Conservation (phyloP, 352 stramenopile genomes). For the Phytophthora macrochlamydospora region DNA sequence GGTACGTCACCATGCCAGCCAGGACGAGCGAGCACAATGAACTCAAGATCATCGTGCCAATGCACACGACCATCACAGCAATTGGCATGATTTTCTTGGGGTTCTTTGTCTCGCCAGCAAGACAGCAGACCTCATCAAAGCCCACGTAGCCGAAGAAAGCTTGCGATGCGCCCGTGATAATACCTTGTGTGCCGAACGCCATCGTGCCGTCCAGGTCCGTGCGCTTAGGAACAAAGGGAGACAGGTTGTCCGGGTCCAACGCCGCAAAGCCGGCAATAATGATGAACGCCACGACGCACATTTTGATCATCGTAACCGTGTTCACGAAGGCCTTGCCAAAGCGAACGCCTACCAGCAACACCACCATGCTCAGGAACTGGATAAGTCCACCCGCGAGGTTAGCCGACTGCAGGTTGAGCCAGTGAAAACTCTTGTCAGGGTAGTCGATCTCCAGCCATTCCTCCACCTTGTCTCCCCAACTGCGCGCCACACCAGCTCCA, state of each 20-base stretch:
- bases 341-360: slow-evolving; percentile 79
- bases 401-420: slow-evolving; percentile 56
- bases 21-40: slow-evolving; percentile 85
- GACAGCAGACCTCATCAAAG: slow-evolving; percentile 94
- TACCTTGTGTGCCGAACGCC: slow-evolving; percentile 57
- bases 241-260: slow-evolving; percentile 80
- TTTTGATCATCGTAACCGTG: slow-evolving; percentile 78
- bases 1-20: slow-evolving; percentile 73
- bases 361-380: slow-evolving; percentile 59
- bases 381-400: slow-evolving; percentile 64
- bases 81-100: slow-evolving; percentile 79
- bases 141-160: slow-evolving; percentile 95
- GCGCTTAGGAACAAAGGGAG: slow-evolving; percentile 75
- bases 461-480: slow-evolving; percentile 91
- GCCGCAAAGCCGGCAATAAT: slow-evolving; percentile 84
- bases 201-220: slow-evolving; percentile 23
- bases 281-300: slow-evolving; percentile 89
- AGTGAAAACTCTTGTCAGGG: slow-evolving; percentile 44
- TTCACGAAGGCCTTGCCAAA: slow-evolving; percentile 91
- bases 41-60: slow-evolving; percentile 71
- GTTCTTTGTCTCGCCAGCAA: slow-evolving; percentile 83
- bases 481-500: slow-evolving; percentile 89
- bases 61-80: slow-evolving; percentile 80
- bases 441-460: slow-evolving; percentile 58
- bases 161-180: slow-evolving; percentile 84